Percentiles rank a stretch among this genome's conserved stretches.
Conservation (phyloP, 2,329 filamentous ascomycete genomes). For the Penicillium glabrum region DNA sequence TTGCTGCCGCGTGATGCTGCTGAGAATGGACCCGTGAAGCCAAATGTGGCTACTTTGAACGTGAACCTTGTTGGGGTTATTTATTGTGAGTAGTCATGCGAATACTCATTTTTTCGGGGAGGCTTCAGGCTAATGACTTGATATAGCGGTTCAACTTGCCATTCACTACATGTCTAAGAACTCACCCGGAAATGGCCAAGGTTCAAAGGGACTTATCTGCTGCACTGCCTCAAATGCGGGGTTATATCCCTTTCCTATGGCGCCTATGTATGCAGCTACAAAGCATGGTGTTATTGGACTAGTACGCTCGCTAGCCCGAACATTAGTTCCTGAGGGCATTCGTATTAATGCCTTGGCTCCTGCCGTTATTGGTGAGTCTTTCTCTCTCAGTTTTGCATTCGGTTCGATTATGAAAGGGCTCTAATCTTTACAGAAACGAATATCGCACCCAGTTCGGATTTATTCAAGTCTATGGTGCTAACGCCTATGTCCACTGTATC, state of each 20-base stretch:
- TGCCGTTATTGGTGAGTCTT: constrained; percentile 47
- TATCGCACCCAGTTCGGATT: constrained; percentile 44
- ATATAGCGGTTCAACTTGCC: constrained; percentile 50
- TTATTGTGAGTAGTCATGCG: constrained; percentile 42
- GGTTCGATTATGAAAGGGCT: neutral
- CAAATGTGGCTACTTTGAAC: constrained; percentile 37
- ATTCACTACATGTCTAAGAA: constrained; percentile 54
- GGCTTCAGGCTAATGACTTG: neutral
- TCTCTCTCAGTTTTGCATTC: neutral
- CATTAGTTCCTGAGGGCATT: constrained; percentile 44
- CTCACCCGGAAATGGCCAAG: constrained; percentile 11
- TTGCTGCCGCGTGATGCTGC: constrained; percentile 34
- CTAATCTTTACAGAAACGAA: constrained; percentile 46
- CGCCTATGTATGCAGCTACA: constrained; percentile 51
- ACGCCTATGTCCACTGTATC: constrained; percentile 54
- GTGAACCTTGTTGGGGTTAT: constrained; percentile 42
- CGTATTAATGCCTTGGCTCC: constrained; percentile 55
- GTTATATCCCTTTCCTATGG: constrained; percentile 52
- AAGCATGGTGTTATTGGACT: constrained; percentile 53
- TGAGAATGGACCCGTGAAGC: constrained; percentile 32
- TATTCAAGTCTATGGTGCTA: constrained; percentile 52
- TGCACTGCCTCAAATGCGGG: constrained; percentile 57
- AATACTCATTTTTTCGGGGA: neutral
- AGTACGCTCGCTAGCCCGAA: constrained; percentile 48
- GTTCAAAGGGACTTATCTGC: constrained; percentile 48